Conservation (phyloP, 2,329 filamentous ascomycete genomes). For the Colletotrichum shisoi region DNA sequence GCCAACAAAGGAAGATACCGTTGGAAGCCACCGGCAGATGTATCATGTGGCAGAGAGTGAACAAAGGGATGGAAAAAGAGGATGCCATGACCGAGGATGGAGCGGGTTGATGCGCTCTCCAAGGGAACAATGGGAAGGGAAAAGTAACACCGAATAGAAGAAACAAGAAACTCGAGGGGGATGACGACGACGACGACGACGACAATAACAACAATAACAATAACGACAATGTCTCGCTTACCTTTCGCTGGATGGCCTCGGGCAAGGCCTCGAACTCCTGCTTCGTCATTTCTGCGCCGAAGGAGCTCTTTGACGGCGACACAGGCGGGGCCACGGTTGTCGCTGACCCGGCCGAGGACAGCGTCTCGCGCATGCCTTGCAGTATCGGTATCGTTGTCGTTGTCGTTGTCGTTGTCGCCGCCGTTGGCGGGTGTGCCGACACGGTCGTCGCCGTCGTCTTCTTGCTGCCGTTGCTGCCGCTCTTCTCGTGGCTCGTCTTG, state of each 20-base stretch:
- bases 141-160: neutral
- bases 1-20: constrained; percentile 16
- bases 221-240: constrained; percentile 49
- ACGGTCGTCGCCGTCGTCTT: constrained; percentile 19
- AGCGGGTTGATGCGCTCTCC: too few species aligned
- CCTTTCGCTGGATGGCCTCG: constrained; percentile 64
- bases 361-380: constrained; percentile 14
- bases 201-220: constrained; percentile 28
- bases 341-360: constrained; percentile 16
- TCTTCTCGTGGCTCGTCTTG: constrained; percentile 29
- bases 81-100: neutral
- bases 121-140: neutral
- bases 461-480: constrained; percentile 28
- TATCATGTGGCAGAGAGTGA: constrained; percentile 10
- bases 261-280: constrained; percentile 61
- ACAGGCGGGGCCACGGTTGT: constrained; percentile 20
- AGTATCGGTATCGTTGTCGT: constrained; percentile 1
- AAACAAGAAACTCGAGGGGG: too few species aligned
- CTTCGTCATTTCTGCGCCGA: constrained; percentile 46
- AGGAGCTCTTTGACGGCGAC: constrained; percentile 39
- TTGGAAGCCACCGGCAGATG: constrained; percentile 25
- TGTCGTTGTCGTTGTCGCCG: too few species aligned
- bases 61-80: constrained; percentile 2
- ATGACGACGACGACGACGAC: neutral
- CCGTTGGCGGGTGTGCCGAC: constrained; percentile 4